Evolutionary conservation across 169 alveolate species (phyloP), one percentile per base, ranked within the genome.

Genomic region (Plasmodium yoelii): DNA sequence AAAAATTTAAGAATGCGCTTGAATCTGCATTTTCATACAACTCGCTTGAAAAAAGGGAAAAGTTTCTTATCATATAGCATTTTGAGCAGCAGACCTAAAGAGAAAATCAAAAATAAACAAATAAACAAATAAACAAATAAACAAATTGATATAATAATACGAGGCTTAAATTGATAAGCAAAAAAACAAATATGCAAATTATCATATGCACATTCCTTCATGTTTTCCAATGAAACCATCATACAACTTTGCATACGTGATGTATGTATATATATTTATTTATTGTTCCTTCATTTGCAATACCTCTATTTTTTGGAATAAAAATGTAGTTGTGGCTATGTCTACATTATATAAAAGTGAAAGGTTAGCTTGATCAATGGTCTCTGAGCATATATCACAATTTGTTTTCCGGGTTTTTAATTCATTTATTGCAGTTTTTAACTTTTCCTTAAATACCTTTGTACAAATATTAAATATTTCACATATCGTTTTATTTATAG

Each of bases 391-490:
- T 1, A 51, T 47, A 56, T 82, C 90, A 49, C 90, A 82, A 28
- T 56, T 68, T 28, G 6, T 55, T 60, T 82, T 82, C 55, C 63
- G 67, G 1, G 5, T 65, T 60, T 82, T 67, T 68, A 82, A 68
- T 72, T 68, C 71, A 24, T 22, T 12, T 49, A 82, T 67, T 7
- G 71, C 46, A 44, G 53, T 63, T 7, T 60, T 57, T 47, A 82
- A 82, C 51, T 69, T 82, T 12, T 46, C 69, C 47, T 82, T 69
- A 12, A 67, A 2, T 5, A 24, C 63, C 69, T 82, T 82, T 26
- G 90, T 67, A 44, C 19, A 69, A 67, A 82, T 82, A 19, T 65
- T 67, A 82, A 82, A 82, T 44, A 82, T 53, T 39, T 82, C 73
- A 28, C 59, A 82, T 22, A 82, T 24, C 5, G 90, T 82, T 82